phyloP scores from a whole-genome alignment of 106 monocot genomes.

The Iris macrosiphon region DNA sequence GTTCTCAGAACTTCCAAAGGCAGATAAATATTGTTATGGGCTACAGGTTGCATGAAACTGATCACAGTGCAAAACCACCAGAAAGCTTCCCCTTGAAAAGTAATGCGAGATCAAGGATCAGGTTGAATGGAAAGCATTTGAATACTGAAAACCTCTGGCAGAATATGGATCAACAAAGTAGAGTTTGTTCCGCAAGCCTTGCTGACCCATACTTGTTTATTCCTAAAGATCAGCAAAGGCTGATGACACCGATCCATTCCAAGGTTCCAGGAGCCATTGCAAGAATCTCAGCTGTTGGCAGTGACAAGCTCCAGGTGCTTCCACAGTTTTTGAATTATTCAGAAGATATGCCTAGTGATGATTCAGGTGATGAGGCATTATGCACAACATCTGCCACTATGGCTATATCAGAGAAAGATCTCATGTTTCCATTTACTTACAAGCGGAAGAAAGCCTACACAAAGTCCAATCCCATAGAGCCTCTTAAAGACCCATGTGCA shows the following conservation, averaged over 20 bases:
- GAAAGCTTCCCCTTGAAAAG: no score
- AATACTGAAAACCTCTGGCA: no score
- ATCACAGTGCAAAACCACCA: no score
- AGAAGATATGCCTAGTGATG: not conserved
- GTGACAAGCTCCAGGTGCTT: not conserved
- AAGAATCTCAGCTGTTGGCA: not conserved
- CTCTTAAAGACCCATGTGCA: conserved; percentile 2
- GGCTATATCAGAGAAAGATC: not conserved
- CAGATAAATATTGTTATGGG: not conserved
- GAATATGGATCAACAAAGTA: not conserved
- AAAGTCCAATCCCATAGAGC: conserved; percentile 11
- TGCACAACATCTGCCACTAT: no score
- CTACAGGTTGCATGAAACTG: not conserved
- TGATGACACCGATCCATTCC: not conserved
- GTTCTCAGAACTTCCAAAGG: not conserved
- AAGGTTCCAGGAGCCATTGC: not conserved
- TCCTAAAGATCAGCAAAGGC: not conserved
- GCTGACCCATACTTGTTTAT: not conserved
- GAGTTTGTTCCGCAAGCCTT: not conserved
- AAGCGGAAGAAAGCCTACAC: conserved; percentile 29
- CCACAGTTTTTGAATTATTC: not conserved
- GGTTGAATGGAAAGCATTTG: not conserved
- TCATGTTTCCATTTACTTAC: conserved; percentile 34
- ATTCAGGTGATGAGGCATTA: not conserved
- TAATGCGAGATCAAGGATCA: not conserved